Base-by-base conservation (phyloP, 495 filamentous ascomycete species). In the Filosporella fistucella region DNA sequence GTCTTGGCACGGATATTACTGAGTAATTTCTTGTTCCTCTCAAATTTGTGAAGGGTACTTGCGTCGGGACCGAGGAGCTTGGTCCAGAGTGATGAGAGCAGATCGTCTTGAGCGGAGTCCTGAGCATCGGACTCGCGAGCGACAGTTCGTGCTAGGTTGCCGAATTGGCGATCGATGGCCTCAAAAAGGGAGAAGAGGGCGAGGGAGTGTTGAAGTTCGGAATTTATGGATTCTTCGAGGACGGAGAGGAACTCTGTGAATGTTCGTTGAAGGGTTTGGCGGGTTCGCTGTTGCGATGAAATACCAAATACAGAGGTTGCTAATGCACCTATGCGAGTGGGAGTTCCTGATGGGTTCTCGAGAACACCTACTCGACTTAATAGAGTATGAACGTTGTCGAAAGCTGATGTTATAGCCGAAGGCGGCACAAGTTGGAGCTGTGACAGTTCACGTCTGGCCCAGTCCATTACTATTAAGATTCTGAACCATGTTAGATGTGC, bases 381-480 rank as follows among this genome's bases (percentile, higher is more conserved):
- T 51, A 89, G 64, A 62, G 77, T 78, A 69, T 96, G 85, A 43
- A 93, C 64, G 61, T 95, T 95, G 63, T 84, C 82, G 55, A 86
- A 82, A 57, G 21, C 81, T 72, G 23, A 81, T 75, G 18, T 80
- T 0, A 91, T 68, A 3, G 84, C 66, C 3, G 72, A 72, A 0
- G 76, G 69, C 4, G 84, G 79, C 16, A 60, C 58, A 20, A 57
- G 43, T 33, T 69, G 68, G 21, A 78, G 54, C 37, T 71, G 70
- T 16, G 69, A 61, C 9, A 96, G 77, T 65, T 96, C 88, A 39
- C 88, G 82, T 58, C 84, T 82, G 25, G 88, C 86, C 90, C 90
- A 96, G 63, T 94, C 88, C 89, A 96, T 96, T 12, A 91, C 87
- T 33, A 91, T 84, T 22, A 96, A 72, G 47, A 96, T 93, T 44